phyloP scores from a whole-genome alignment of 306 rosid species.

The Trifolium fragiferum region DNA sequence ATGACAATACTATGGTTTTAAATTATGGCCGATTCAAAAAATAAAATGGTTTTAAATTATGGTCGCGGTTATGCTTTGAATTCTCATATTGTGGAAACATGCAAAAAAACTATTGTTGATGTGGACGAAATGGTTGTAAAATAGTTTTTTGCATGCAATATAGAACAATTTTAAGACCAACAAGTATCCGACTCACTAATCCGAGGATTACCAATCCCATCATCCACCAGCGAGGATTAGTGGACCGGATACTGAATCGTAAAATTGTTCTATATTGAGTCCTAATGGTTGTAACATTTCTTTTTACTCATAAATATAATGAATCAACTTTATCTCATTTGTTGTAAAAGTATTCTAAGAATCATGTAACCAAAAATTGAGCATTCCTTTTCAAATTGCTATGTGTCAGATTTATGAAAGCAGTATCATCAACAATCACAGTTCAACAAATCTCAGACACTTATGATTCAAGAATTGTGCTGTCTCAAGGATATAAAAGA shows the following conservation, averaged over 20 bases:
- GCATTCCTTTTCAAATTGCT: constrained; percentile 41
- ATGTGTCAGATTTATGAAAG: constrained; percentile 54
- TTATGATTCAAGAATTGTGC: constrained; percentile 46
- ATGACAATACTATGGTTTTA: background rate
- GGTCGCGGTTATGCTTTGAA: background rate
- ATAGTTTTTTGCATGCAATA: too few species aligned
- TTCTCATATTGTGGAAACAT: background rate
- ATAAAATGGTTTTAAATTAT: background rate
- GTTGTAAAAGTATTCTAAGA: constrained; percentile 42
- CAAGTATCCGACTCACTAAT: too few species aligned
- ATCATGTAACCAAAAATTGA: constrained; percentile 3
- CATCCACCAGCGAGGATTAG: too few species aligned
- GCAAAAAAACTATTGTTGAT: background rate
- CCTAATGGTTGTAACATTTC: background rate
- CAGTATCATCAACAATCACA: constrained; percentile 46
- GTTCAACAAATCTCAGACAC: constrained; percentile 47
- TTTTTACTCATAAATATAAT: background rate
- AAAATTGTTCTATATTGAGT: background rate
- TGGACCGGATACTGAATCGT: too few species aligned
- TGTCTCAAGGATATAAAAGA: constrained; percentile 52
- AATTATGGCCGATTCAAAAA: background rate
- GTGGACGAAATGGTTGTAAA: background rate
- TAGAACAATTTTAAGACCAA: too few species aligned
- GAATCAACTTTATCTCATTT: background rate
- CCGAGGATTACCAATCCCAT: too few species aligned